Evolutionary conservation across 306 rosid species (phyloP).

Genomic region (Quercus engelmannii): DNA sequence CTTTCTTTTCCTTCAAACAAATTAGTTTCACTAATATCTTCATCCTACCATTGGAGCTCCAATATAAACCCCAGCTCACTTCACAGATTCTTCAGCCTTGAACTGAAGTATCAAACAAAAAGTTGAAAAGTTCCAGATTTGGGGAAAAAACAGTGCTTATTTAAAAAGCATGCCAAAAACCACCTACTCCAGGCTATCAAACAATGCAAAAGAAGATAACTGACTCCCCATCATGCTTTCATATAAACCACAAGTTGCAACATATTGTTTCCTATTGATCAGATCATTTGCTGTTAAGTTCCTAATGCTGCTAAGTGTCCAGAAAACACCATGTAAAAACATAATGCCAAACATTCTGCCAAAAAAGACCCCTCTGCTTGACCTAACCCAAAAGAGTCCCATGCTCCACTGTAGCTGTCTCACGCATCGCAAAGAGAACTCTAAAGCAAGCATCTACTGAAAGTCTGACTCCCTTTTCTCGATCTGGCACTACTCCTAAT

Average conservation of each 20-base stretch:
- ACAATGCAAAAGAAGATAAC: background rate
- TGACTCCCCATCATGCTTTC: background rate
- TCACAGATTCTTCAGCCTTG: no score
- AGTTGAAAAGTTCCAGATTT: background rate
- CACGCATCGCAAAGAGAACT: background rate
- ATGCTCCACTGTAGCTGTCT: background rate
- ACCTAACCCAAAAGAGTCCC: background rate
- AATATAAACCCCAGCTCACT: no score
- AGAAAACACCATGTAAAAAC: background rate
- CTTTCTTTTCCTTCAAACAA: no score
- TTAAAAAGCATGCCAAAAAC: no score
- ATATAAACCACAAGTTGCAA: background rate
- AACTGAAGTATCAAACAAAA: background rate
- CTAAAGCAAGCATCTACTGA: background rate
- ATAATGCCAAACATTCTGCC: background rate
- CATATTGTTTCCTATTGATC: background rate
- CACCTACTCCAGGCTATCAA: background rate
- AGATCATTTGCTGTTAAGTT: background rate
- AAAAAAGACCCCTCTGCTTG: background rate
- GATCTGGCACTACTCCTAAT: background rate
- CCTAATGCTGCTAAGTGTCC: background rate
- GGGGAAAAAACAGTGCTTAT: no score
- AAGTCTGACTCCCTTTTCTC: background rate
- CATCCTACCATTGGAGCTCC: no score
- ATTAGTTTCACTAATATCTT: no score